Conservation (phyloP, 140 eudicot genomes). For the Oenanthe javanica region DNA sequence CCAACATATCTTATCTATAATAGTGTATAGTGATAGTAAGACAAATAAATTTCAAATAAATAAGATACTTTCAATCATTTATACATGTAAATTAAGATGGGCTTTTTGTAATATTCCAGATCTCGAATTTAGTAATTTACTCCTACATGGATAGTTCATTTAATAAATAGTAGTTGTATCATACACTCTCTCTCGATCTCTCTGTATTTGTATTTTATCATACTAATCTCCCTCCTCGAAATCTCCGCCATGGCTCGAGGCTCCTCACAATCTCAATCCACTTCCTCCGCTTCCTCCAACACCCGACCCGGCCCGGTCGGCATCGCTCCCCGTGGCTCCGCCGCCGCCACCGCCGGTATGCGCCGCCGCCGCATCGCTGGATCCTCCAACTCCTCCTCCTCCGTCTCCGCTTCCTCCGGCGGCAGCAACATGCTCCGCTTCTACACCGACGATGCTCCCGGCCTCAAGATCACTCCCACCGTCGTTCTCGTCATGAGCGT, state of each 20-base stretch:
- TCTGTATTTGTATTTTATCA: too few relatives aligned
- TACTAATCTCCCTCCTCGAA: constrained; percentile 3
- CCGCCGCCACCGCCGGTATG: constrained; percentile 67
- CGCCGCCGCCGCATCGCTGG: constrained; percentile 49
- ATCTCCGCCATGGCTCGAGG: constrained; percentile 52
- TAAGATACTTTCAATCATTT: too few relatives aligned
- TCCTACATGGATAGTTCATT: too few relatives aligned
- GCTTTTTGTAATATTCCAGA: not conserved
- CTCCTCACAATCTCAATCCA: constrained; percentile 64
- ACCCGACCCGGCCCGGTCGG: constrained; percentile 43
- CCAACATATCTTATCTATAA: too few relatives aligned
- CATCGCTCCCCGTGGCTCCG: constrained; percentile 55
- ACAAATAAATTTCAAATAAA: too few relatives aligned
- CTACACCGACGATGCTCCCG: constrained; percentile 54
- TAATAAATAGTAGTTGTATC: not conserved
- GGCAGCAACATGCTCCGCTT: constrained; percentile 51
- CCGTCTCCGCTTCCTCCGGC: not conserved
- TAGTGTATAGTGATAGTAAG: too few relatives aligned
- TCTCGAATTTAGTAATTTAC: too few relatives aligned
- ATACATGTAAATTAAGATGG: too few relatives aligned
- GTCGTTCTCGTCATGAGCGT: constrained; percentile 65
- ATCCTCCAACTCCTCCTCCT: constrained; percentile 20
- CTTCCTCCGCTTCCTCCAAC: constrained; percentile 28
- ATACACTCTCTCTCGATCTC: not conserved
- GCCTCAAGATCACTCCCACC: constrained; percentile 58